These are phyloP conservation scores for Eucommia ulmoides DNA, from an alignment of 257 asterid species.

Conservation along the genomic window DNA sequence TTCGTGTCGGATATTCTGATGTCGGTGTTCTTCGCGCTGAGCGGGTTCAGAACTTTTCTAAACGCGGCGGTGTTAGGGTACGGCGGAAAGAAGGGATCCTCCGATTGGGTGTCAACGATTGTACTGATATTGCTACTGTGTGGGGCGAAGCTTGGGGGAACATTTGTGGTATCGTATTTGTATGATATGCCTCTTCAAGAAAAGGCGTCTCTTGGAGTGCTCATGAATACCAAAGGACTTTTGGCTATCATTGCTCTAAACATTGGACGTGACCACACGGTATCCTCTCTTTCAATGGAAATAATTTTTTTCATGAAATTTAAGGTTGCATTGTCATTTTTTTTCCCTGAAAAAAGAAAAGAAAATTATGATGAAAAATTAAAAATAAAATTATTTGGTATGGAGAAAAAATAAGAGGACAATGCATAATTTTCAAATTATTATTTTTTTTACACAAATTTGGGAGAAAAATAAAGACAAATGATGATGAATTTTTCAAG, in stretches of 20 bases:
- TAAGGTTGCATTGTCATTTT: too few relatives aligned
- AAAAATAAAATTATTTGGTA: too few relatives aligned
- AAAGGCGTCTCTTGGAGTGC: constrained; percentile 52
- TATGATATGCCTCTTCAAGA: constrained; percentile 28
- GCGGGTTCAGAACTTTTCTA: constrained; percentile 59
- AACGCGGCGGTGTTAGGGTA: too few relatives aligned
- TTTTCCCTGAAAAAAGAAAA: too few relatives aligned
- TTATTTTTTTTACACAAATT: too few relatives aligned
- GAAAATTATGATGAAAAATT: too few relatives aligned
- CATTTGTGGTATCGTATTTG: constrained; percentile 23
- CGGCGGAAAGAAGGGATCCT: too few relatives aligned
- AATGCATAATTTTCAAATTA: too few relatives aligned
- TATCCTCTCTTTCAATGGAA: constrained; percentile 4
- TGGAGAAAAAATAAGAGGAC: too few relatives aligned
- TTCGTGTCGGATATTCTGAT: constrained; percentile 59
- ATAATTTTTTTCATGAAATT: not conserved
- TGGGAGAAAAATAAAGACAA: too few relatives aligned
- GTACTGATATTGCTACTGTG: constrained; percentile 13
- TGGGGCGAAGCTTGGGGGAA: constrained; percentile 32
- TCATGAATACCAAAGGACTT: constrained; percentile 58
- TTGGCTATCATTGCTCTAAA: constrained; percentile 67
- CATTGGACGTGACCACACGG: constrained; percentile 66
- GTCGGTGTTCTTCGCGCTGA: constrained; percentile 71
- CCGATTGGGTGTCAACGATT: not conserved
- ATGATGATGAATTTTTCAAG: too few relatives aligned